Evolutionary conservation across 805 yeast species (phyloP).

Genomic region (Starmera caribaea): DNA sequence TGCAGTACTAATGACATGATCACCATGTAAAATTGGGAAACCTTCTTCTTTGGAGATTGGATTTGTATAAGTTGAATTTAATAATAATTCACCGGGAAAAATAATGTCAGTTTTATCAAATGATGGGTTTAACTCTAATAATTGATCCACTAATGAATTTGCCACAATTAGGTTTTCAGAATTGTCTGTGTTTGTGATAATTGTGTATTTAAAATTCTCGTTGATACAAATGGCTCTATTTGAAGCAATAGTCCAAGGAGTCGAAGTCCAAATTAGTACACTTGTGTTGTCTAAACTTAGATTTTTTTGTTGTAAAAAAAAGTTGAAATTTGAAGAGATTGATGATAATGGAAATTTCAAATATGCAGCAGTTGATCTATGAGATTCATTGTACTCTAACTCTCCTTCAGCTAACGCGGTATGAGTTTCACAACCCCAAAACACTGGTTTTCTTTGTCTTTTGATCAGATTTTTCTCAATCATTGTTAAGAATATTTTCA

Average conservation of each 20-base stretch:
- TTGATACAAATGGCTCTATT: constrained; percentile 77
- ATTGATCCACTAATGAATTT: constrained; percentile 30
- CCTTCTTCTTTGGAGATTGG: constrained; percentile 33
- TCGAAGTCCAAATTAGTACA: constrained; percentile 87
- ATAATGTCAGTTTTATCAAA: constrained; percentile 13
- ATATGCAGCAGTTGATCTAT: constrained; percentile 57
- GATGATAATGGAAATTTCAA: constrained; percentile 52
- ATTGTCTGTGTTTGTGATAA: constrained; percentile 25
- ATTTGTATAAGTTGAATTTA: constrained; percentile 39
- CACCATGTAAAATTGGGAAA: constrained; percentile 66
- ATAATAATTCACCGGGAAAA: constrained; percentile 34
- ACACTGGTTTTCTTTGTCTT: constrained; percentile 89
- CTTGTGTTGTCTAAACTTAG: constrained; percentile 8
- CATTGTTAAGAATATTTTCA: constrained; percentile 58
- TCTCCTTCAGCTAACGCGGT: constrained; percentile 98
- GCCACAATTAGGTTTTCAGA: constrained; percentile 51
- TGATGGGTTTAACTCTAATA: constrained; percentile 23
- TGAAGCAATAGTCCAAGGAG: constrained; percentile 95
- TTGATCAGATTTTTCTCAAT: constrained; percentile 58
- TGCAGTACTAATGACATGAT: constrained; percentile 67
- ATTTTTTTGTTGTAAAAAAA: constrained; percentile 3
- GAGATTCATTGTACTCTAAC: constrained; percentile 71
- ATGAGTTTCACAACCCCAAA: constrained; percentile 91
- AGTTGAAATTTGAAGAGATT: constrained; percentile 11
- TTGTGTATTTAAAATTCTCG: constrained; percentile 44